Percentiles rank a stretch among this genome's conserved stretches.
These are phyloP conservation scores for Coprinellus micaceus DNA, from an alignment of 768 basidiomycete species.

Conservation along the genomic window DNA sequence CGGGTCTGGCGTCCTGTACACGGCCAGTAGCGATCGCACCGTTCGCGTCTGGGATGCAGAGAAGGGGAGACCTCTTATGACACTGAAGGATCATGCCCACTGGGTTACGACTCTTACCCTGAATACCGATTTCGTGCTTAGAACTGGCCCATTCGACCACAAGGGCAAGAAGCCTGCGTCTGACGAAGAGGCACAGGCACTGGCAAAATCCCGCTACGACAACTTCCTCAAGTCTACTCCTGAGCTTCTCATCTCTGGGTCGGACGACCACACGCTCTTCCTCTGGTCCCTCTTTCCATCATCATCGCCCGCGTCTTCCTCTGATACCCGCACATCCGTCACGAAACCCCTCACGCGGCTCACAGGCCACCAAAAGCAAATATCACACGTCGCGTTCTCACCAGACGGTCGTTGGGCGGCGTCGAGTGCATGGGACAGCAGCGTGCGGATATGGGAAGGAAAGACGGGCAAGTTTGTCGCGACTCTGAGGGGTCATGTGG, in stretches of 20 bases:
- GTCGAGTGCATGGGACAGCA: conserved; percentile 86
- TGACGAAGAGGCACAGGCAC: conserved; percentile 78
- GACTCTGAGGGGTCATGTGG: conserved; percentile 88
- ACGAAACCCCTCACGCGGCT: conserved; percentile 60
- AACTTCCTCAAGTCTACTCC: conserved; percentile 58
- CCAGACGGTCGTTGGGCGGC: conserved; percentile 93
- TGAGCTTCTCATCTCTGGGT: conserved; percentile 90
- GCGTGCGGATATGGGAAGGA: conserved; percentile 90
- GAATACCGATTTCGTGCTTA: conserved; percentile 91
- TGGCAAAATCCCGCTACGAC: conserved; percentile 78
- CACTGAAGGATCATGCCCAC: conserved; percentile 93
- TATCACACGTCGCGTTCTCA: conserved; percentile 91
- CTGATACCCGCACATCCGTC: conserved; percentile 25
- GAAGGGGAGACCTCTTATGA: conserved; percentile 80
- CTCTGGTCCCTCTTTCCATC: conserved; percentile 84
- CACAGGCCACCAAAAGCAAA: conserved; percentile 93
- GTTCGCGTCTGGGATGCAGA: conserved; percentile 92
- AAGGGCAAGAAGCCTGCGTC: conserved; percentile 71
- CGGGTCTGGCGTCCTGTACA: conserved; percentile 89
- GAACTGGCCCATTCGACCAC: conserved; percentile 94
- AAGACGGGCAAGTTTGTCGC: conserved; percentile 83
- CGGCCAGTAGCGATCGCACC: conserved; percentile 91
- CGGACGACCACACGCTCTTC: conserved; percentile 97
- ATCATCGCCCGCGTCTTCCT: conserved; percentile 22
- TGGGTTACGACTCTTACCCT: conserved; percentile 98